These are phyloP conservation scores for Gnaphalium uliginosum DNA, from an alignment of 129 eudicot genomes.

Conservation along the genomic window DNA sequence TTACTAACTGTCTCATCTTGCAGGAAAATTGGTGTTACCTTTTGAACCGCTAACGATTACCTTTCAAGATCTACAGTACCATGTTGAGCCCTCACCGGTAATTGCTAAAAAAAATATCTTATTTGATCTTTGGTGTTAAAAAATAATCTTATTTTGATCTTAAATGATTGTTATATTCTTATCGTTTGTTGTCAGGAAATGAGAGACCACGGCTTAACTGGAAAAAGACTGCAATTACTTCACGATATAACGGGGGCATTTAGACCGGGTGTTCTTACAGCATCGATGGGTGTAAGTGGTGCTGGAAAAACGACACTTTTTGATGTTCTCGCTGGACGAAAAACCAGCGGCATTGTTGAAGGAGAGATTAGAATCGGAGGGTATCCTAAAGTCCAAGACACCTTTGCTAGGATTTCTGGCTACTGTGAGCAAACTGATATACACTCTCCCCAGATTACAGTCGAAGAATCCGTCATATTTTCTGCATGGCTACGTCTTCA, in stretches of 20 bases:
- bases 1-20: slow-evolving; percentile 9
- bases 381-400: slow-evolving; percentile 67
- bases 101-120: slow-evolving; percentile 14
- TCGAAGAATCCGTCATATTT: slow-evolving; percentile 71
- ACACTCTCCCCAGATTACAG: slow-evolving; percentile 79
- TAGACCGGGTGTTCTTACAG: slow-evolving; percentile 82
- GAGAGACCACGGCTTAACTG: slow-evolving; percentile 50
- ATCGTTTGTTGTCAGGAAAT: slow-evolving; percentile 46
- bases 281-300: slow-evolving; percentile 88
- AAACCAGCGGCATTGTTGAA: slow-evolving; percentile 71
- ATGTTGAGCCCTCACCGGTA: slow-evolving; percentile 56
- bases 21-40: slow-evolving; percentile 58
- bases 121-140: background rate
- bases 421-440: slow-evolving; percentile 85
- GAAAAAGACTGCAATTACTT: slow-evolving; percentile 66
- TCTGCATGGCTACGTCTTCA: slow-evolving; percentile 94
- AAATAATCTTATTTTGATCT: background rate
- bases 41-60: slow-evolving; percentile 54
- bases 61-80: slow-evolving; percentile 59
- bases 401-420: slow-evolving; percentile 76
- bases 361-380: slow-evolving; percentile 71
- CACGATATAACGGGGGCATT: slow-evolving; percentile 65
- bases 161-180: background rate
- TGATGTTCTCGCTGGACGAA: slow-evolving; percentile 85
- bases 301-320: slow-evolving; percentile 94